phyloP scores from a whole-genome alignment of 1,284 basidiomycete species.

The Neolentinus lepideus region DNA sequence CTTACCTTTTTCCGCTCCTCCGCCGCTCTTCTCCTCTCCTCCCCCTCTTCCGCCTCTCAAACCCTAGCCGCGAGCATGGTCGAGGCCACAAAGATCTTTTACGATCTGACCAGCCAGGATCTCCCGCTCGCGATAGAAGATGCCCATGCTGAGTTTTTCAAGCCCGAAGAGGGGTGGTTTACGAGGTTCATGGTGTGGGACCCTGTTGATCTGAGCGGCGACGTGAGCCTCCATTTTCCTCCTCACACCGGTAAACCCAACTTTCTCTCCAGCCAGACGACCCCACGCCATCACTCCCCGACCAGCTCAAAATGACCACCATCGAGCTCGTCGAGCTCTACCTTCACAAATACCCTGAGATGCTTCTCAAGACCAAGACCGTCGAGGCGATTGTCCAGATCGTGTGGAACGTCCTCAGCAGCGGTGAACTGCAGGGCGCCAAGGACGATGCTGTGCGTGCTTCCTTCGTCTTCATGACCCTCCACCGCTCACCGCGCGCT shows the following conservation, averaged over 20 bases:
- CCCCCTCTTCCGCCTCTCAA: no score
- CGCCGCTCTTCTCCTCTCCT: conserved; percentile 38
- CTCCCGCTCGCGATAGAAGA: conserved; percentile 94
- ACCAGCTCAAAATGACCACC: conserved; percentile 84
- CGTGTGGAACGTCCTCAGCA: conserved; percentile 87
- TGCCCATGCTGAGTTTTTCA: conserved; percentile 77
- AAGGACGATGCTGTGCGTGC: conserved; percentile 73
- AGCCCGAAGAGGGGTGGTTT: conserved; percentile 61
- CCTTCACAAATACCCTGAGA: conserved; percentile 88
- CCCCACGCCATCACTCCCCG: conserved; percentile 71
- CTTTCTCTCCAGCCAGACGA: conserved; percentile 75
- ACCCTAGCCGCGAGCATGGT: conserved; percentile 69
- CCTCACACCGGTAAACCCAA: conserved; percentile 3
- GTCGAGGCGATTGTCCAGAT: conserved; percentile 82
- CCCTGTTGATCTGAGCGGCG: conserved; percentile 57
- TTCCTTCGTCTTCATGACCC: conserved; percentile 1
- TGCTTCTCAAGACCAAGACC: conserved; percentile 61
- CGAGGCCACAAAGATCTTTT: conserved; percentile 82
- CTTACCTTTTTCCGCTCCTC: conserved; percentile 76
- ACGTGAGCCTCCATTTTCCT: conserved; percentile 40
- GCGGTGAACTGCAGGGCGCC: conserved; percentile 60
- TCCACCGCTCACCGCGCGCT: neutral
- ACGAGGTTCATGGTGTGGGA: conserved; percentile 79
- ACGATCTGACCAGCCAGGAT: conserved; percentile 94
- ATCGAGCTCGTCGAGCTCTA: conserved; percentile 93